Evolutionary conservation across 2,329 filamentous ascomycete species (phyloP).

Genomic region (Exophiala bonariae): DNA sequence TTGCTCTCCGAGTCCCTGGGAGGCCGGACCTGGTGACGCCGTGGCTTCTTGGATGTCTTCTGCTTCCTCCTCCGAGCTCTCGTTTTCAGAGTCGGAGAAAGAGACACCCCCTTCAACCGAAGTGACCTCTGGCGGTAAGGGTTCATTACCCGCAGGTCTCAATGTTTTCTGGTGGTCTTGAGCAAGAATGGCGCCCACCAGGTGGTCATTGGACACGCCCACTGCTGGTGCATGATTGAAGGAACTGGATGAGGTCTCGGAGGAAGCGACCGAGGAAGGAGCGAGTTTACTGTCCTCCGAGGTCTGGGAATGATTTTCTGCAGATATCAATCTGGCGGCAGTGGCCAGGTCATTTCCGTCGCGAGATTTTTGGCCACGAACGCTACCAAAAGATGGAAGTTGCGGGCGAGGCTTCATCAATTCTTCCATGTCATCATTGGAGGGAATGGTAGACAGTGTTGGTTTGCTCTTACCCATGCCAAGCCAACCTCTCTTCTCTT

Average conservation of each 20-base stretch:
- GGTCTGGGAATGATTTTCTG: constrained; percentile 8
- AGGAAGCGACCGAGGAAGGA: constrained; percentile 14
- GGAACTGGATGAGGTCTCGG: constrained; percentile 37
- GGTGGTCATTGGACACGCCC: constrained; percentile 52
- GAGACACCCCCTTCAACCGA: constrained; percentile 68
- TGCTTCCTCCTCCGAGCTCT: constrained; percentile 15
- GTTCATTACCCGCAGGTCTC: constrained; percentile 50
- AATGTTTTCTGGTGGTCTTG: constrained; percentile 38
- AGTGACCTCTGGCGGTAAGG: constrained; percentile 69
- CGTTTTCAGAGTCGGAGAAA: constrained; percentile 56
- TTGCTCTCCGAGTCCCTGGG: too few relatives aligned
- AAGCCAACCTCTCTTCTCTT: constrained; percentile 36
- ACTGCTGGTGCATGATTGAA: constrained; percentile 31
- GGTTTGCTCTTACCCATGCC: constrained; percentile 36
- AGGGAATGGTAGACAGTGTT: constrained; percentile 30
- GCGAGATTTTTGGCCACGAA: constrained; percentile 46
- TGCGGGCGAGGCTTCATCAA: constrained; percentile 59
- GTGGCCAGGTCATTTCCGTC: constrained; percentile 13
- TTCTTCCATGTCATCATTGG: constrained; percentile 54
- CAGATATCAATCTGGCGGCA: constrained; percentile 26
- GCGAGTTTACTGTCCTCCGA: constrained; percentile 7
- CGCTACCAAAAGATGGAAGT: constrained; percentile 64
- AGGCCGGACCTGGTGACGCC: too few relatives aligned
- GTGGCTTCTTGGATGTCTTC: background rate
- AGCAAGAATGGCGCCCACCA: constrained; percentile 51